Conservation (phyloP, 2,329 filamentous ascomycete species). For the Metarhizium guizhouense region DNA sequence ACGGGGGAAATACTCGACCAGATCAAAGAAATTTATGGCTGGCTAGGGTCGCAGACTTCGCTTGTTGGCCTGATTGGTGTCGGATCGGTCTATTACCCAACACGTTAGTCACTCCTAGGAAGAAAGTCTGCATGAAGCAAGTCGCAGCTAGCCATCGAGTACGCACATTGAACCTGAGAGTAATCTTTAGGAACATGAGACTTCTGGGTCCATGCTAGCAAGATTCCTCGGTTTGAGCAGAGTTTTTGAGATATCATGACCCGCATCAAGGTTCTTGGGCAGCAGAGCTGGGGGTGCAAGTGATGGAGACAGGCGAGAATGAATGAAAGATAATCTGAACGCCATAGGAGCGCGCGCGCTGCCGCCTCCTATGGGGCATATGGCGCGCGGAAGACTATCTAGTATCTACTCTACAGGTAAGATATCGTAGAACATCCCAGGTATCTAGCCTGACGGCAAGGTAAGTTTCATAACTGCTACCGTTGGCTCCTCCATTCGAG, state of each 20-base stretch:
- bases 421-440: background rate
- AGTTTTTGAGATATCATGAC: constrained; percentile 25
- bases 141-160: constrained; percentile 25
- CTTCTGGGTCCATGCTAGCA: constrained; percentile 29
- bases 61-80: constrained; percentile 11
- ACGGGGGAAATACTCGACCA: constrained; percentile 13
- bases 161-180: constrained; percentile 19
- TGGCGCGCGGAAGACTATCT: too few relatives aligned
- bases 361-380: too few relatives aligned
- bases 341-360: too few relatives aligned
- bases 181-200: constrained; percentile 19
- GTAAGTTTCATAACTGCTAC: background rate
- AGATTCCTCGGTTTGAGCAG: constrained; percentile 22
- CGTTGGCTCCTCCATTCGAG: background rate
- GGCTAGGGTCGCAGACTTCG: constrained; percentile 4
- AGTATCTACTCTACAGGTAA: too few relatives aligned
- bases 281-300: constrained; percentile 6
- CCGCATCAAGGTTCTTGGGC: constrained; percentile 17
- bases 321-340: too few relatives aligned
- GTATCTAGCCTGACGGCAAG: background rate
- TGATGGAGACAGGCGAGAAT: background rate
- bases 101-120: background rate
- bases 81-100: constrained; percentile 5
- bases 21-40: constrained; percentile 18
- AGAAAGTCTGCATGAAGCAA: constrained; percentile 11